phyloP scores from a whole-genome alignment of 345 rosid species.

The Stellera chamaejasme region DNA sequence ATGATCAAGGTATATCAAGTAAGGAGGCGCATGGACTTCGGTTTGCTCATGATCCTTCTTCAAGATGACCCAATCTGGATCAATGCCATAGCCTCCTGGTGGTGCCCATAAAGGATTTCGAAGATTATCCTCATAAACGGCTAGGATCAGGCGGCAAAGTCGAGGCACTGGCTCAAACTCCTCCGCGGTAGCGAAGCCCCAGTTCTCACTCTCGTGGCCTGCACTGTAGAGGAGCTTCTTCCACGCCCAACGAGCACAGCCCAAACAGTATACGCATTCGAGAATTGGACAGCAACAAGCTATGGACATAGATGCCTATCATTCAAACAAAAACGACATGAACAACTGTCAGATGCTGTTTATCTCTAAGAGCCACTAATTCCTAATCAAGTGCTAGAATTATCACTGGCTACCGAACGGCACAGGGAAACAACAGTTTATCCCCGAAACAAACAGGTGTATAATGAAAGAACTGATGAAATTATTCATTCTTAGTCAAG shows the following conservation, averaged over 20 bases:
- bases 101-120: constrained; percentile 79
- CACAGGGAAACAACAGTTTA: too few species aligned
- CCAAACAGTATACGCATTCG: constrained; percentile 88
- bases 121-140: constrained; percentile 78
- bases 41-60: constrained; percentile 62
- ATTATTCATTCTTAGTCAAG: too few species aligned
- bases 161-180: constrained; percentile 82
- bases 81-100: constrained; percentile 71
- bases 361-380: too few species aligned
- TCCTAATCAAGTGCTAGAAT: too few species aligned
- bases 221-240: constrained; percentile 82
- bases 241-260: constrained; percentile 84
- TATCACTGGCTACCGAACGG: too few species aligned
- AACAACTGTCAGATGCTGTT: too few species aligned
- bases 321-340: constrained; percentile 17
- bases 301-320: constrained; percentile 66
- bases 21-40: constrained; percentile 62
- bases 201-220: constrained; percentile 79
- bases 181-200: constrained; percentile 72
- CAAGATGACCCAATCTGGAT: constrained; percentile 56
- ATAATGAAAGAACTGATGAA: too few species aligned
- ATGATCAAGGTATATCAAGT: constrained; percentile 80
- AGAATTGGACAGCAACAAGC: constrained; percentile 73
- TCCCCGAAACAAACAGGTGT: too few species aligned
- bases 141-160: constrained; percentile 59